Percentiles rank a stretch among this genome's conserved stretches.
Conservation (phyloP, 345 rosid species). For the Hypericum androsaemum region DNA sequence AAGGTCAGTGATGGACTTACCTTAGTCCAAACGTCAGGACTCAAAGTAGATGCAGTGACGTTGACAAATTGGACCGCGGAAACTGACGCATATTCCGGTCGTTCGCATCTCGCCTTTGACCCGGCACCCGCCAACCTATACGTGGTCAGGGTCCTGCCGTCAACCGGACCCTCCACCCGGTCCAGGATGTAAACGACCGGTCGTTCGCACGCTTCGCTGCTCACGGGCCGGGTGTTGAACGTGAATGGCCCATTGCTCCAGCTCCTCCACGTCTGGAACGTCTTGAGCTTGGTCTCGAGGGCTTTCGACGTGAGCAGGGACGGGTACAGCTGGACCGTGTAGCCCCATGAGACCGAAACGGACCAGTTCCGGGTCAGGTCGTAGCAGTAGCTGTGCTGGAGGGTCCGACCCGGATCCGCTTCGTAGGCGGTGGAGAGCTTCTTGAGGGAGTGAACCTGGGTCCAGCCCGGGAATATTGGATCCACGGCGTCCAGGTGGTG, state of each 20-base stretch:
- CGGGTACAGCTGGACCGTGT: slow-evolving; percentile 60
- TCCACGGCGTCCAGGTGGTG: slow-evolving; percentile 74
- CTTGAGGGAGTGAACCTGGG: slow-evolving; percentile 39
- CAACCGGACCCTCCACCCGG: slow-evolving; percentile 22
- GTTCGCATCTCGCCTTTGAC: slow-evolving; percentile 25
- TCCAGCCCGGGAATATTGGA: slow-evolving; percentile 42
- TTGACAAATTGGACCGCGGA: slow-evolving; percentile 31
- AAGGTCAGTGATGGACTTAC: slow-evolving; percentile 23
- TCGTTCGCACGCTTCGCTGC: slow-evolving; percentile 41
- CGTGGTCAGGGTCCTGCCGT: slow-evolving; percentile 35
- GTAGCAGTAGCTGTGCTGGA: slow-evolving; percentile 72
- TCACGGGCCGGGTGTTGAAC: slow-evolving; percentile 55
- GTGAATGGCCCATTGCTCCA: slow-evolving; percentile 56
- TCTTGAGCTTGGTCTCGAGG: slow-evolving; percentile 48
- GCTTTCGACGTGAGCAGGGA: slow-evolving; percentile 39
- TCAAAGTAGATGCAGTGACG: slow-evolving; percentile 33
- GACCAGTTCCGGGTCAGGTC: slow-evolving; percentile 57
- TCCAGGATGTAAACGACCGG: slow-evolving; percentile 65
- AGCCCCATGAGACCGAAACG: slow-evolving; percentile 82
- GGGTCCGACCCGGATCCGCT: slow-evolving; percentile 53
- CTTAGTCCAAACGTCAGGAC: slow-evolving; percentile 48
- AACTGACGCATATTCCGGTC: slow-evolving; percentile 25
- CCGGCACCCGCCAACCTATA: slow-evolving; percentile 35
- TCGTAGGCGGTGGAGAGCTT: slow-evolving; percentile 37
- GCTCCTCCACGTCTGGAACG: slow-evolving; percentile 69